Evolutionary conservation across 768 basidiomycete genomes (phyloP), one percentile per base, ranked within the genome.

Genomic region (Omphalotus guepiniiformis): DNA sequence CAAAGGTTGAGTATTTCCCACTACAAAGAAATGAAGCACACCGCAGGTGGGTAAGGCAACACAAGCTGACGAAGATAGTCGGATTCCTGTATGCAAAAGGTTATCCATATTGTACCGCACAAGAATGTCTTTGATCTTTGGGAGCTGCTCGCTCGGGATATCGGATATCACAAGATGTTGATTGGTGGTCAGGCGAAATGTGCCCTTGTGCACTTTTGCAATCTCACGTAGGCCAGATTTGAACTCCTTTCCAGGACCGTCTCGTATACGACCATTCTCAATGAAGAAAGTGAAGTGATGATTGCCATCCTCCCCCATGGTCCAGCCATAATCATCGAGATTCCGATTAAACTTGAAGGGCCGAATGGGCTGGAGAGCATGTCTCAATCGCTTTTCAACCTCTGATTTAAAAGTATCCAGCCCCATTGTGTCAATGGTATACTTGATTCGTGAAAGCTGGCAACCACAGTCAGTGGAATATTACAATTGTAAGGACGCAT

Each of bases 11-110:
- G 40, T n/a, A 22, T 12, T 39, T 29, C 35, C 6, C n/a, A n/a
- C n/a, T 26, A 18, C n/a, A 3, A 25, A 40, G n/a, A n/a, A n/a
- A n/a, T n/a, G n/a, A n/a, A 32, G 70, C 79, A 43, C 51, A 83
- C 83, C 90, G 64, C 93, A 97, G 9, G 94, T 97, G 1, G 96
- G 96, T 75, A 98, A 93, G 2, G 95, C 85, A 49, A 99, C 96
- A 68, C 96, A 99, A 12, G 96, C 95, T 12, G 93, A 94, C 6
- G 88, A 89, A 5, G 92, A 89, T 39, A 97, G 68, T 42, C 95
- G 77, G 57, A 98, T 64, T 4, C 79, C 94, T 11, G 82, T 79
- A 55, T 82, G 83, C 42, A 80, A 73, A 47, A 97, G 63, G 58
- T 94, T 92, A 66, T 98, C 94, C 39, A 98, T 74, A 65, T 88